Conservation (phyloP, 345 rosid species). For the Sonneratia caseolaris region DNA sequence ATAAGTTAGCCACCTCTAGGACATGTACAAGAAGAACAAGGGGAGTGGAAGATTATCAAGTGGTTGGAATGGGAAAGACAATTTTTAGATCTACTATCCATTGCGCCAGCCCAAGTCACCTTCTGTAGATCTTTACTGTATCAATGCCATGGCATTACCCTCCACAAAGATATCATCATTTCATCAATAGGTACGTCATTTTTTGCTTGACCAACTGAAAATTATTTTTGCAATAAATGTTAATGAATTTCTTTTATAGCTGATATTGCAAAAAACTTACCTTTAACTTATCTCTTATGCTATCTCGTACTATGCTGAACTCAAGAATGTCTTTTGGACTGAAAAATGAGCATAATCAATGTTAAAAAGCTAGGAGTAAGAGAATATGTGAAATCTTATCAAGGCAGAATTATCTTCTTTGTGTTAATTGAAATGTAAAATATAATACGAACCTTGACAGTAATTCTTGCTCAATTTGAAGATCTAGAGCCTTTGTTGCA, state of each 20-base stretch:
- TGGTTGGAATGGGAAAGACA: neutral
- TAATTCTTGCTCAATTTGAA: constrained; percentile 66
- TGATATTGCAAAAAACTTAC: constrained; percentile 27
- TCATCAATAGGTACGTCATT: neutral
- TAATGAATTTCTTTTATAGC: neutral
- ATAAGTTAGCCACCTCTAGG: neutral
- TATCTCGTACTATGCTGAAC: constrained; percentile 74
- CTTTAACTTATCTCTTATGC: constrained; percentile 60
- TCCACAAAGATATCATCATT: neutral
- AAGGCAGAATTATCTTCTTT: neutral
- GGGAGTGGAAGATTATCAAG: neutral
- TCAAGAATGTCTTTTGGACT: constrained; percentile 86
- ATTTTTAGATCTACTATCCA: neutral
- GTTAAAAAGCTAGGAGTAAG: constrained; percentile 1
- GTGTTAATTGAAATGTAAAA: neutral
- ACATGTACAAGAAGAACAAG: neutral
- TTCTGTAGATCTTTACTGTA: neutral
- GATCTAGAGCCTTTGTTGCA: constrained; percentile 45
- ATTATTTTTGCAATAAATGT: neutral
- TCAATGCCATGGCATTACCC: neutral
- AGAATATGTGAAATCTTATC: neutral
- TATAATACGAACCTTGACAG: constrained; percentile 48
- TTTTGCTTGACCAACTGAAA: neutral
- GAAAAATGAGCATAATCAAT: constrained; percentile 11
- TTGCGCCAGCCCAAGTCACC: neutral